Base-by-base conservation (phyloP, 2,329 filamentous ascomycete species). In the Thielaviopsis cerberus region DNA sequence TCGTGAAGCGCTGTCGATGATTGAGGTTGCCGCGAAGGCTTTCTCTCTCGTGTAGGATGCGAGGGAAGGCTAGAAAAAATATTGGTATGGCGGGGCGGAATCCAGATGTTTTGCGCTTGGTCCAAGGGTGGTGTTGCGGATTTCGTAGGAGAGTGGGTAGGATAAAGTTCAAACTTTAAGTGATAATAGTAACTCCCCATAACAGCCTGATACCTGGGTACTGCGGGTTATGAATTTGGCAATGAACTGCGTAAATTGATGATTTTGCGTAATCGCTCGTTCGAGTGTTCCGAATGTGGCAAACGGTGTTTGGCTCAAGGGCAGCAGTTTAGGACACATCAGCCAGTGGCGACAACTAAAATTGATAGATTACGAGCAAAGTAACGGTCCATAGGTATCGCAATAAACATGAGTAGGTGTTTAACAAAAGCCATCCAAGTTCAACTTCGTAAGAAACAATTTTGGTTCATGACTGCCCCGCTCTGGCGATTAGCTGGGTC, bases 151-250 rank as follows among this genome's bases (percentile, higher is more conserved):
- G 71, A 67, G 53, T 73, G 67, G 61, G 70, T 74, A 51, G 73
- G 69, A 67, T 83, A 84, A 50, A 84, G 73, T 70, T 85, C 81
- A 64, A 85, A 76, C 63, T 78, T 82, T n/a, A 85, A 66, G 64
- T 84, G 41, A 64, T 83, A 84, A 10, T 55, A 55, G n/a, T 20
- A 48, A n/a, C n/a, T 48, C 22, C 41, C n/a, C 41, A 48, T 48
- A 48, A 1, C 41, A 48, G 8, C 20, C 5, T 13, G 34, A 2
- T 13, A n/a, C 10, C n/a, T 3, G 3, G 10, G 17, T 13, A 13
- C 17, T 13, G 30, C 30, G 4, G 34, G 5, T n/a, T 41, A n/a
- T 4, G 15, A 41, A 10, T 10, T n/a, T 17, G 13, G n/a, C 13
- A n/a, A 13, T 17, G n/a, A 4, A 3, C 5, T 41, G 34, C 34